A percentile compares a stretch with the other conserved stretches of the same genome.
phyloP scores from a whole-genome alignment of 371 early-diverging fungal genomes.

The Mucor lusitanicus region DNA sequence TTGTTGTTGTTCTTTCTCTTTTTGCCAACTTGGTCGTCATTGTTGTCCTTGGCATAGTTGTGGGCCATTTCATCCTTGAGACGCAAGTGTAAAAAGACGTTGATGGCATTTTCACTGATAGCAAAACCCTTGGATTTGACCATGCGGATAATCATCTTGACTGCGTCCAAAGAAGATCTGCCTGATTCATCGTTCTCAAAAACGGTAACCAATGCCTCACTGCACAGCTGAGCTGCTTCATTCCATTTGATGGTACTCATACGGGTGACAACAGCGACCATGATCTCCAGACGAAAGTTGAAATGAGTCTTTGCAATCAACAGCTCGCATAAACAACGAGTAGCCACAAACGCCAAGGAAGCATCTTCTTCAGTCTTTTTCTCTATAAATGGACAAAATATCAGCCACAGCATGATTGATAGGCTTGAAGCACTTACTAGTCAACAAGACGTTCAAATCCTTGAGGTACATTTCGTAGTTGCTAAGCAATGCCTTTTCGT shows the following conservation, averaged over 20 bases:
- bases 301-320: constrained; percentile 84
- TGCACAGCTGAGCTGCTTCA: constrained; percentile 69
- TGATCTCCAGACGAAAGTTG: constrained; percentile 87
- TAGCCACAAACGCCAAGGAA: constrained; percentile 56
- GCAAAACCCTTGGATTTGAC: constrained; percentile 80
- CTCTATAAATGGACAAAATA: constrained; percentile 1
- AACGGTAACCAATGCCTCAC: constrained; percentile 73
- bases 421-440: constrained; percentile 24
- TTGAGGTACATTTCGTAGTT: constrained; percentile 86
- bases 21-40: constrained; percentile 44
- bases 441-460: constrained; percentile 52
- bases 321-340: constrained; percentile 77
- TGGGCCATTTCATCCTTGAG: constrained; percentile 77
- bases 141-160: constrained; percentile 80
- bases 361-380: constrained; percentile 45
- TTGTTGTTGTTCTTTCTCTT: constrained; percentile 57
- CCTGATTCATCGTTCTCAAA: constrained; percentile 87
- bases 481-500: constrained; percentile 78
- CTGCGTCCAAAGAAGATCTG: constrained; percentile 81
- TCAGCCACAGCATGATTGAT: not conserved
- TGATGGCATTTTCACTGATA: constrained; percentile 71
- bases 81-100: constrained; percentile 76
- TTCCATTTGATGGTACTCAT: constrained; percentile 64
- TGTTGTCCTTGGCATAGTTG: constrained; percentile 34
- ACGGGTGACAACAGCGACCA: constrained; percentile 76